These are phyloP conservation scores for Candida loeiensis DNA, from an alignment of 805 yeast species.

Conservation along the genomic window DNA sequence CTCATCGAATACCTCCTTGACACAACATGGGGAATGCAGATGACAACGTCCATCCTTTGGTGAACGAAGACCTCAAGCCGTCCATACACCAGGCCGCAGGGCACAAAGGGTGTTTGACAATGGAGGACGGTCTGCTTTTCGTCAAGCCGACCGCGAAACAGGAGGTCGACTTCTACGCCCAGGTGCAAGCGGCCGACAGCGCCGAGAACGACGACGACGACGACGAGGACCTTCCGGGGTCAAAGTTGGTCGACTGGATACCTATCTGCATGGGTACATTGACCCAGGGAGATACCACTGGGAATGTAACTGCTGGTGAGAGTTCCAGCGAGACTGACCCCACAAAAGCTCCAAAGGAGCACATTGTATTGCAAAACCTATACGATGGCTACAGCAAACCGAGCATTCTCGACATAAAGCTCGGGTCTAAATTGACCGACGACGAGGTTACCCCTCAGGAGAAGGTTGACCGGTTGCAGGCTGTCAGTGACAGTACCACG, in stretches of 20 bases:
- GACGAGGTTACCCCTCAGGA: constrained; percentile 48
- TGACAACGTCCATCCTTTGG: too few species aligned
- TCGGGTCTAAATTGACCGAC: constrained; percentile 74
- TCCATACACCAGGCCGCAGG: constrained; percentile 82
- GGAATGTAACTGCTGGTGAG: neutral
- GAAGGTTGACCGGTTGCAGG: constrained; percentile 56
- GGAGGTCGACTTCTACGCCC: constrained; percentile 74
- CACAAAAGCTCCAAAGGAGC: constrained; percentile 22
- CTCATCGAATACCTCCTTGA: neutral
- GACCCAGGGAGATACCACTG: constrained; percentile 34
- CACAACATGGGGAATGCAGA: neutral
- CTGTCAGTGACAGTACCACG: constrained; percentile 71
- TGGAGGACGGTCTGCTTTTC: constrained; percentile 62
- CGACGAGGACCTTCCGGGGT: constrained; percentile 27
- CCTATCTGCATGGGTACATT: constrained; percentile 65
- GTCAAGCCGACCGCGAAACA: constrained; percentile 62
- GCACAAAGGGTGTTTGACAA: constrained; percentile 73
- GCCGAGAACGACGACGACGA: constrained; percentile 13
- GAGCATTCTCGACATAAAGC: constrained; percentile 75
- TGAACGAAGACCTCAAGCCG: constrained; percentile 7
- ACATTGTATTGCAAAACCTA: constrained; percentile 69
- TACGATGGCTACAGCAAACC: constrained; percentile 62
- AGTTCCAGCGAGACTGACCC: neutral
- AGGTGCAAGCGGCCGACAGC: constrained; percentile 20
- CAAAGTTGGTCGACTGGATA: constrained; percentile 49